These are phyloP conservation scores for Rhodotorula sp. DNA, from an alignment of 1,284 basidiomycete genomes.

Conservation along the genomic window DNA sequence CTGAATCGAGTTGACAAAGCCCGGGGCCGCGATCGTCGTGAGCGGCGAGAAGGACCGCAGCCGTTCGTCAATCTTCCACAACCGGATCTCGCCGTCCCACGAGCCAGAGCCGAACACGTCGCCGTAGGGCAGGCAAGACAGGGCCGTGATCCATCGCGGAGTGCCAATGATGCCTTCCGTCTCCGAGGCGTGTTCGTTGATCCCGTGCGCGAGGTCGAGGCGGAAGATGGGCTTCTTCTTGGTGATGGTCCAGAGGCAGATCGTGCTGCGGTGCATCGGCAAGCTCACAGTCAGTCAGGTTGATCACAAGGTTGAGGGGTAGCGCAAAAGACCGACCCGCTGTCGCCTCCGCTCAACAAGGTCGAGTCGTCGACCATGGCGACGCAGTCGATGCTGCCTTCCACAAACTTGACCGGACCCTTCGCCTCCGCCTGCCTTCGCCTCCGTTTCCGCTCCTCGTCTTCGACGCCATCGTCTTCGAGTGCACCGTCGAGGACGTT, in stretches of 20 bases:
- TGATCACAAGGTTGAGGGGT: too few species aligned
- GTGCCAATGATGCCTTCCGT: slow-evolving; percentile 71
- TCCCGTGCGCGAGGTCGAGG: slow-evolving; percentile 79
- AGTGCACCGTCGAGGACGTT: slow-evolving; percentile 78
- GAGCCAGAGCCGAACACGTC: slow-evolving; percentile 92
- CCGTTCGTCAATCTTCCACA: slow-evolving; percentile 82
- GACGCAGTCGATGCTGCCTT: slow-evolving; percentile 88
- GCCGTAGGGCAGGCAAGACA: slow-evolving; percentile 79
- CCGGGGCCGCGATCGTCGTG: slow-evolving; percentile 64
- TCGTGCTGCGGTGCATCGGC: slow-evolving; percentile 59
- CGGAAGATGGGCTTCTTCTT: slow-evolving; percentile 96
- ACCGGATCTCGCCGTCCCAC: slow-evolving; percentile 81
- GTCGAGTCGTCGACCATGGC: slow-evolving; percentile 91
- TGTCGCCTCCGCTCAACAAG: slow-evolving; percentile 92
- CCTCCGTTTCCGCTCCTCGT: slow-evolving; percentile 50
- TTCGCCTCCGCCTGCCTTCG: slow-evolving; percentile 50
- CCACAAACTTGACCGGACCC: slow-evolving; percentile 63
- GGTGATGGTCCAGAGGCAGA: slow-evolving; percentile 86
- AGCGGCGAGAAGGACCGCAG: slow-evolving; percentile 72
- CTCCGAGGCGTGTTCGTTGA: slow-evolving; percentile 66
- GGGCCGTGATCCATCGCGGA: slow-evolving; percentile 86
- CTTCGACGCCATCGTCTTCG: slow-evolving; percentile 60
- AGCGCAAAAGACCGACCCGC: slow-evolving; percentile 63
- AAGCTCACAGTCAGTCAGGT: not conserved
- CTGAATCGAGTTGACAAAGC: slow-evolving; percentile 88